phyloP scores from a whole-genome alignment of 2,329 filamentous ascomycete genomes.

The Cercospora sojina region DNA sequence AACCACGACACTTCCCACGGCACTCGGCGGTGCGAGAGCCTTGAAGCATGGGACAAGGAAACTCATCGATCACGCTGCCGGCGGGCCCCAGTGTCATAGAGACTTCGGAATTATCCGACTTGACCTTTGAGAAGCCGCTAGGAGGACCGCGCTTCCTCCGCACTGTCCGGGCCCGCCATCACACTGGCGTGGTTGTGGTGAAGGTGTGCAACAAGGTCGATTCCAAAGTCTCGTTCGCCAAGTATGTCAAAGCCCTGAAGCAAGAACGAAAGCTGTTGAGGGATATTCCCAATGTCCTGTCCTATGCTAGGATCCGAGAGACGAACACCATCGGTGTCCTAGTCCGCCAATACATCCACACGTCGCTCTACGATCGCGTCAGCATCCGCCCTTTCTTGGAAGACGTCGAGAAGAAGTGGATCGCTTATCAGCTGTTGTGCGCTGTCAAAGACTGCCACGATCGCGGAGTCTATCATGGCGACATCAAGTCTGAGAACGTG shows the following conservation, averaged over 20 bases:
- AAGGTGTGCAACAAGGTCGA: conserved; percentile 89
- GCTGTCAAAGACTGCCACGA: conserved; percentile 89
- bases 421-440: conserved; percentile 91
- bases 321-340: conserved; percentile 89
- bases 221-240: conserved; percentile 72
- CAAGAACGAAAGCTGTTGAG: conserved; percentile 76
- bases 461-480: conserved; percentile 87
- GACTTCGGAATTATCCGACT: conserved; percentile 83
- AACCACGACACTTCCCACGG: neutral
- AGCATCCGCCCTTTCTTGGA: conserved; percentile 95
- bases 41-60: conserved; percentile 83
- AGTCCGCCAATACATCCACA: conserved; percentile 92
- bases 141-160: conserved; percentile 95
- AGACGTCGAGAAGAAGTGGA: conserved; percentile 98
- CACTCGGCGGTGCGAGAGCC: conserved; percentile 2
- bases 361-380: conserved; percentile 93
- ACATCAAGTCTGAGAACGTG: conserved; percentile 98
- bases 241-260: conserved; percentile 77
- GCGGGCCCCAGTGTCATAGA: conserved; percentile 92
- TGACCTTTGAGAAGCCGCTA: conserved; percentile 88
- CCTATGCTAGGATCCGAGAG: conserved; percentile 87
- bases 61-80: conserved; percentile 81
- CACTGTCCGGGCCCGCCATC: conserved; percentile 84
- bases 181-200: conserved; percentile 86
- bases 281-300: conserved; percentile 85